Evolutionary conservation across 176 grass and related monocot species (phyloP).

Genomic region (Tillandsia leiboldiana): DNA sequence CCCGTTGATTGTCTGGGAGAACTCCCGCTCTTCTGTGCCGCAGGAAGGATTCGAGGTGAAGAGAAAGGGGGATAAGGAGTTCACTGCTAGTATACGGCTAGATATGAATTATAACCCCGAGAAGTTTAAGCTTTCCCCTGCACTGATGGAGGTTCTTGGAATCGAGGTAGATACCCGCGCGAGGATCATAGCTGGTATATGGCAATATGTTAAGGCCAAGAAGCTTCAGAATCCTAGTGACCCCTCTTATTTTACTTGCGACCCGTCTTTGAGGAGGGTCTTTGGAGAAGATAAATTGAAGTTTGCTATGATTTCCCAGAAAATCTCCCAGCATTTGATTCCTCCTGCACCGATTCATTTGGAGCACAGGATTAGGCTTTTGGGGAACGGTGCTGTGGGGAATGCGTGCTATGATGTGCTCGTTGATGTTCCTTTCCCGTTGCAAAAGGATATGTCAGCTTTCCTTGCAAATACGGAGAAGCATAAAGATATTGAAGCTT

Average conservation of each 20-base stretch:
- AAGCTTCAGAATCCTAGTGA: constrained; percentile 84
- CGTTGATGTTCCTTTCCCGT: constrained; percentile 84
- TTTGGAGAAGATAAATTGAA: constrained; percentile 95
- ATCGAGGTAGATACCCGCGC: constrained; percentile 83
- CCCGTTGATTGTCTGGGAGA: constrained; percentile 66
- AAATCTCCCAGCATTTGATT: constrained; percentile 80
- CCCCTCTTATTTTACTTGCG: constrained; percentile 73
- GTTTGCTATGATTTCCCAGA: constrained; percentile 82
- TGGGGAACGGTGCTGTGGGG: constrained; percentile 43
- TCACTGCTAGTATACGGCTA: constrained; percentile 51
- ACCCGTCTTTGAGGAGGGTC: constrained; percentile 61
- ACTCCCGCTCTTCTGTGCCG: constrained; percentile 36
- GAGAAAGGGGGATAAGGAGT: constrained; percentile 90
- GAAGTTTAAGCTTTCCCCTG: constrained; percentile 79
- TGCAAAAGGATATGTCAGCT: constrained; percentile 78
- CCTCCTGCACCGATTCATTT: constrained; percentile 64
- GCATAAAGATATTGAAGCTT: constrained; percentile 88
- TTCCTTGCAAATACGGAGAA: constrained; percentile 92
- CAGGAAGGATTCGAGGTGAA: constrained; percentile 97
- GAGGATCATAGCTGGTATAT: constrained; percentile 75
- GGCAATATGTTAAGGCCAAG: constrained; percentile 94
- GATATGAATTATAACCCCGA: constrained; percentile 96
- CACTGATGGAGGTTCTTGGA: constrained; percentile 81
- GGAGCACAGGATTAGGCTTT: constrained; percentile 80
- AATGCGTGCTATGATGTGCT: constrained; percentile 88